phyloP scores from a whole-genome alignment of 805 yeast genomes.

The Dipodascus albidus region DNA sequence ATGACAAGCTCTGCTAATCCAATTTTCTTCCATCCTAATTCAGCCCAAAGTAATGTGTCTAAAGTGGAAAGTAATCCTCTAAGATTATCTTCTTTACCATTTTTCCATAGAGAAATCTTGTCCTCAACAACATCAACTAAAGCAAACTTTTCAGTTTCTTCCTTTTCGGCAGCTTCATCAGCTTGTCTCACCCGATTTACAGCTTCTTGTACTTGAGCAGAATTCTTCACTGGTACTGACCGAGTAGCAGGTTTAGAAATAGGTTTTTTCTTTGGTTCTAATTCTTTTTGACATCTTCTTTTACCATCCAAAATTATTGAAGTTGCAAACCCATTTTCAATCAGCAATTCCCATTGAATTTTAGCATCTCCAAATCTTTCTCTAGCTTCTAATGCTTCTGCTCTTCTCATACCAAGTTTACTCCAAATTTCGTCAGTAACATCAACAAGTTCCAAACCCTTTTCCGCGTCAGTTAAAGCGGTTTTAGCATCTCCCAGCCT shows the following conservation, averaged over 20 bases:
- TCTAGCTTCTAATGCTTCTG: constrained; percentile 73
- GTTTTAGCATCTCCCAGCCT: constrained; percentile 60
- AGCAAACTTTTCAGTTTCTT: constrained; percentile 46
- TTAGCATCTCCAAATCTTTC: constrained; percentile 63
- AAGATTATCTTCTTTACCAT: constrained; percentile 69
- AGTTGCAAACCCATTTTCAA: constrained; percentile 57
- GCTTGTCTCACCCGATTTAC: constrained; percentile 40
- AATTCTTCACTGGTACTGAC: constrained; percentile 11
- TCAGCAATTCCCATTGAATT: constrained; percentile 44
- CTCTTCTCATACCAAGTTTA: constrained; percentile 57
- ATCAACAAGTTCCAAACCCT: constrained; percentile 34
- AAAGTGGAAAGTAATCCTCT: constrained; percentile 66
- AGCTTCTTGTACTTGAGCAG: constrained; percentile 31
- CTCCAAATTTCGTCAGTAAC: constrained; percentile 58
- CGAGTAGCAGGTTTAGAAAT: constrained; percentile 25
- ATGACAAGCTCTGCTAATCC: constrained; percentile 66
- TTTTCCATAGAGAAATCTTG: constrained; percentile 50
- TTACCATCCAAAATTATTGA: constrained; percentile 66
- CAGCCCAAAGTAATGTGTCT: constrained; percentile 57
- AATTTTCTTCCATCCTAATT: constrained; percentile 54
- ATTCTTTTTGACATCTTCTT: constrained; percentile 57
- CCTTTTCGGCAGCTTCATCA: constrained; percentile 32
- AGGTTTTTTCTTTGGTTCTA: constrained; percentile 36
- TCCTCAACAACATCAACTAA: constrained; percentile 53
- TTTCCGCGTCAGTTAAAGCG: constrained; percentile 36